Evolutionary conservation across 2,329 filamentous ascomycete genomes (phyloP).

Genomic region (Akanthomyces muscarius): DNA sequence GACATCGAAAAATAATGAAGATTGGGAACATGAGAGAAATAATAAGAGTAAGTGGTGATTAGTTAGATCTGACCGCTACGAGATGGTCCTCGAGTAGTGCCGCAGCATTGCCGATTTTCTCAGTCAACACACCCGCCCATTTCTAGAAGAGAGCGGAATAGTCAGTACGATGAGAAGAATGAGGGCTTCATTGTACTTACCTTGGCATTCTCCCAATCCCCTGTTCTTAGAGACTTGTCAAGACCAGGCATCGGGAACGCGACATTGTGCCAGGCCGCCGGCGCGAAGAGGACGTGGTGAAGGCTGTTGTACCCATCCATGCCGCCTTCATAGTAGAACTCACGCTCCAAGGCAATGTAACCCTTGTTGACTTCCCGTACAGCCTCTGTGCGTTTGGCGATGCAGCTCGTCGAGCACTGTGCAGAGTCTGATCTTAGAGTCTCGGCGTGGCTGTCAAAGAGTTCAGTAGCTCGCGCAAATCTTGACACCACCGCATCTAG

Average conservation of each 20-base stretch:
- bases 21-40: no score
- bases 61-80: not conserved
- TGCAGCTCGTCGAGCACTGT: not conserved
- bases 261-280: not conserved
- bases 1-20: no score
- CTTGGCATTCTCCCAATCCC: slow-evolving; percentile 3
- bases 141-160: not conserved
- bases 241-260: slow-evolving; percentile 6
- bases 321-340: slow-evolving; percentile 10
- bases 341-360: slow-evolving; percentile 4
- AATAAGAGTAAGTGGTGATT: not conserved
- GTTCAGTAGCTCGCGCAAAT: slow-evolving; percentile 25
- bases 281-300: slow-evolving; percentile 8
- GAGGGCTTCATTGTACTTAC: not conserved
- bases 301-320: slow-evolving; percentile 7
- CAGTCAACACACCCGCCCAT: not conserved
- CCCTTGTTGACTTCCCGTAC: not conserved
- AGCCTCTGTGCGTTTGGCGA: not conserved
- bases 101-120: slow-evolving; percentile 5
- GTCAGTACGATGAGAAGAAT: not conserved
- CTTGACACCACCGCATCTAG: slow-evolving; percentile 36
- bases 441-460: not conserved
- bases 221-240: not conserved
- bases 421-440: not conserved
- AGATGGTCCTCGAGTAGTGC: not conserved